Base-by-base conservation (phyloP, 176 grass and related monocot genomes). In the Olyra latifolia region DNA sequence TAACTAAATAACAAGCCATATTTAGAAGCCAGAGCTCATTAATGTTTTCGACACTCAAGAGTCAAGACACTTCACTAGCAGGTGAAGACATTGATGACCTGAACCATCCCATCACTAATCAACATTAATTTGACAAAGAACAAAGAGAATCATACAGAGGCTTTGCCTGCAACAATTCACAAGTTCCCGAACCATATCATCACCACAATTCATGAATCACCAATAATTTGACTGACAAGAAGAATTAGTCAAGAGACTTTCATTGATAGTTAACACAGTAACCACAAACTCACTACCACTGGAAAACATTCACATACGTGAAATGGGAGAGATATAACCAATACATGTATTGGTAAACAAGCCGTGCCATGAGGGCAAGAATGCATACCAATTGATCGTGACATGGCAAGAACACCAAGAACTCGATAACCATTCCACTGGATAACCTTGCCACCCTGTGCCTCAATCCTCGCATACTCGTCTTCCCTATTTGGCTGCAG, bases 401-500 rank as follows among this genome's bases (percentile, higher is more conserved):
- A 98, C 95, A 94, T 98, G 14, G 95, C 95, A 80, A 98, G 95
- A 74, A 98, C 95, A 52, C 95, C 95, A 5, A 92, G 81, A 15
- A 98, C 95, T 25, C 95, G 87, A 23, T 87, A 81, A 0, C 91
- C 91, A 78, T 93, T 87, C 91, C 86, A 89, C n/a, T 84, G 87
- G 25, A 93, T 93, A 15, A 93, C 80, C 81, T 93, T 93, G 76
- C 91, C 91, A 6, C 84, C 84, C 9, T n/a, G 76, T 0, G 91
- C 87, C 19, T 93, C 87, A 41, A 90, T 93, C 81, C 91, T 87
- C 0, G 84, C 84, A 8, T 90, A 87, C 49, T 87, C 91, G 47
- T 93, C 91, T 63, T 93, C 87, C 60, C 91, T 90, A 28, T 93
- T 86, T 17, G 87, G 91, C 91, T 89, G 64, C 29, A 83, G 59